A percentile compares a stretch with the other conserved stretches of the same genome.
Evolutionary conservation across 371 early-diverging fungal genomes (phyloP).

Genomic region (Dichotomocladium elegans): DNA sequence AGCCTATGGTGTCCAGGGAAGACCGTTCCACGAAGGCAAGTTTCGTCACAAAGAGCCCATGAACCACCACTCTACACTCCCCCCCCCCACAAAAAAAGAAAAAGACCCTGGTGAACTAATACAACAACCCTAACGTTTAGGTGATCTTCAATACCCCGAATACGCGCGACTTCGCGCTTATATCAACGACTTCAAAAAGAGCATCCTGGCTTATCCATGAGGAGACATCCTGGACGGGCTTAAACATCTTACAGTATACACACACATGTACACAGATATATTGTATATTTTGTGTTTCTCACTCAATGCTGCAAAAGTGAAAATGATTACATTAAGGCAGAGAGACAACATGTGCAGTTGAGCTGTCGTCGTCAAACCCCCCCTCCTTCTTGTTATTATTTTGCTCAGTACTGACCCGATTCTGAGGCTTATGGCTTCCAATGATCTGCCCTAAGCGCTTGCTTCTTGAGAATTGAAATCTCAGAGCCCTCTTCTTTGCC

Average conservation of each 20-base stretch:
- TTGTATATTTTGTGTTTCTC: too few species aligned
- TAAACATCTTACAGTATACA: background rate
- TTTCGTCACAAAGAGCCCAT: background rate
- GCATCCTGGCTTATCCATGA: constrained; percentile 33
- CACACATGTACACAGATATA: constrained; percentile 6
- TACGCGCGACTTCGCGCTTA: constrained; percentile 38
- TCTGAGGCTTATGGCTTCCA: too few species aligned
- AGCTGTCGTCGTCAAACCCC: too few species aligned
- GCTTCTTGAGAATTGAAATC: constrained; percentile 21
- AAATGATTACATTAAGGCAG: too few species aligned
- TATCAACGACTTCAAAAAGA: constrained; percentile 40
- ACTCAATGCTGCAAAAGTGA: too few species aligned
- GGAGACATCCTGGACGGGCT: background rate
- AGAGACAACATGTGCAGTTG: too few species aligned
- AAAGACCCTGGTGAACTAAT: background rate
- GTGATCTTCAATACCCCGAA: constrained; percentile 37
- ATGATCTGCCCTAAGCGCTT: constrained; percentile 21
- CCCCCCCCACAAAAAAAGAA: background rate
- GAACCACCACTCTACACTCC: too few species aligned
- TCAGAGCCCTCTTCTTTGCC: constrained; percentile 3
- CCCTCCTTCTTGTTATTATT: too few species aligned
- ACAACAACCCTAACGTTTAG: constrained; percentile 7
- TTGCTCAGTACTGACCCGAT: too few species aligned
- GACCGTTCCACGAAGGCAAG: constrained; percentile 40
- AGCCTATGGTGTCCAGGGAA: constrained; percentile 40